These are phyloP conservation scores for Lipomyces lipofer DNA, from an alignment of 805 yeast genomes.

Conservation along the genomic window DNA sequence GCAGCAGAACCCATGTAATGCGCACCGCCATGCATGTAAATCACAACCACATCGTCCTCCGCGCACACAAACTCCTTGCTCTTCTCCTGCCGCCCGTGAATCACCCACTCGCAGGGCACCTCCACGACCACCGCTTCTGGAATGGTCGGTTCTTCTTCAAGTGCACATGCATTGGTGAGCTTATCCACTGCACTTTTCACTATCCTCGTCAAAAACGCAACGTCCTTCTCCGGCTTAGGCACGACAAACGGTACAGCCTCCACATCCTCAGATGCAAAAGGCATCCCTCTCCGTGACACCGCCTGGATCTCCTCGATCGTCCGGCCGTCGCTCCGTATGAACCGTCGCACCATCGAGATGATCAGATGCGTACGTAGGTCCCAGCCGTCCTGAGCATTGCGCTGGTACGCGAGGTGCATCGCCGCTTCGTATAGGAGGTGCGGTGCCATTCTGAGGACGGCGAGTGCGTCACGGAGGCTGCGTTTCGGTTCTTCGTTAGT, in stretches of 20 bases:
- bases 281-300: background rate
- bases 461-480: slow-evolving; percentile 1
- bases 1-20: slow-evolving; percentile 29
- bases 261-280: slow-evolving; percentile 2
- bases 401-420: slow-evolving; percentile 22
- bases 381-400: slow-evolving; percentile 28
- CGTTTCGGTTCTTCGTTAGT: background rate
- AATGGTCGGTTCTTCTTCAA: slow-evolving; percentile 17
- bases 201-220: slow-evolving; percentile 5
- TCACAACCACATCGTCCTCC: slow-evolving; percentile 18
- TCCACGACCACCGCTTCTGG: slow-evolving; percentile 14
- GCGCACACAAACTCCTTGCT: background rate
- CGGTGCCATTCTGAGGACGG: slow-evolving; percentile 5
- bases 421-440: slow-evolving; percentile 18
- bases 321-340: slow-evolving; percentile 1
- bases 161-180: slow-evolving; percentile 17
- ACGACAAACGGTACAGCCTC: slow-evolving; percentile 6
- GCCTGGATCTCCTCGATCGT: slow-evolving; percentile 26
- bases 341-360: slow-evolving; percentile 20
- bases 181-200: slow-evolving; percentile 11
- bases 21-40: slow-evolving; percentile 33
- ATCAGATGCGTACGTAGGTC: slow-evolving; percentile 23
- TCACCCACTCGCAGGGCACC: slow-evolving; percentile 24
- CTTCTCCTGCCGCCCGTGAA: slow-evolving; percentile 3
- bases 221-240: slow-evolving; percentile 11